phyloP scores from a whole-genome alignment of 2,329 filamentous ascomycete species.

The Botryotinia calthae region DNA sequence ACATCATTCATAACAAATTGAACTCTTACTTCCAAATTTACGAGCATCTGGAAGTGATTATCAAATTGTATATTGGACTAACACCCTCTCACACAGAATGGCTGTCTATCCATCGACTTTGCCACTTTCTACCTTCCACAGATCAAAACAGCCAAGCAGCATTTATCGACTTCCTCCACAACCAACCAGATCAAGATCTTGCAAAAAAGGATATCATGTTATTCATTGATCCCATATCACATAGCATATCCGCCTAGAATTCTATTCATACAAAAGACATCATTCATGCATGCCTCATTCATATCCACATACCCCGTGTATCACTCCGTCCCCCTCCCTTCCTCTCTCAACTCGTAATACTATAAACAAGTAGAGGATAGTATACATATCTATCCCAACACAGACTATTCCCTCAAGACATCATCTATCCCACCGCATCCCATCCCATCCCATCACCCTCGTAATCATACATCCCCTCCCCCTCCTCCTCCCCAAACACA shows the following conservation, averaged over 20 bases:
- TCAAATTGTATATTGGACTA: background rate
- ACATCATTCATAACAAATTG: background rate
- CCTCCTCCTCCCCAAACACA: slow-evolving; percentile 2
- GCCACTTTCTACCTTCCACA: background rate
- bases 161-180: background rate
- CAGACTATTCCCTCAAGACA: background rate
- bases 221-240: background rate
- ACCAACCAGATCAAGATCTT: background rate
- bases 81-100: background rate
- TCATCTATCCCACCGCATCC: background rate
- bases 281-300: background rate
- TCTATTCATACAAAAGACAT: slow-evolving; percentile 5
- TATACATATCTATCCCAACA: background rate
- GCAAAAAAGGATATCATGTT: background rate
- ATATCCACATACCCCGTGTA: background rate
- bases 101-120: background rate
- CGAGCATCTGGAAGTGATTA: background rate
- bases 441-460: background rate
- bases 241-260: background rate
- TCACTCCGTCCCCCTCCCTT: too few species aligned
- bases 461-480: background rate
- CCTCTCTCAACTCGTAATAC: background rate
- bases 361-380: background rate
- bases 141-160: background rate
- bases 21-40: background rate